Percentiles rank a stretch among this genome's conserved stretches.
These are phyloP conservation scores for Omphalea diandra DNA, from an alignment of 441 rosid species.

Conservation along the genomic window DNA sequence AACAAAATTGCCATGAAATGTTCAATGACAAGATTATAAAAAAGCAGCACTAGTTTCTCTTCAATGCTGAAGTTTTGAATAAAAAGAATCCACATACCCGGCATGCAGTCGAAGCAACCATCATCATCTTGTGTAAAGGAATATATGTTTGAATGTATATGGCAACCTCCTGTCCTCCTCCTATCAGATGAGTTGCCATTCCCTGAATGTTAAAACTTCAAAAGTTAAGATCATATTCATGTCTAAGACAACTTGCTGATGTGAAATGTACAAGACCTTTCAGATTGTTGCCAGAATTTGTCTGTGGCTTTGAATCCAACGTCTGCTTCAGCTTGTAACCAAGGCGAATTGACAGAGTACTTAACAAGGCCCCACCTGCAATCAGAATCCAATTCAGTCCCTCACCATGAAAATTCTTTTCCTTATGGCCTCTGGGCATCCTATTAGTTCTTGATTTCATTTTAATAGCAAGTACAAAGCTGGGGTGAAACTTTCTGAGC, in stretches of 20 bases:
- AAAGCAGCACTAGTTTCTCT: background rate
- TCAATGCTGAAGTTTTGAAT: slow-evolving; percentile 5
- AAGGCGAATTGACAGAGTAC: slow-evolving; percentile 84
- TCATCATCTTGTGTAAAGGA: slow-evolving; percentile 55
- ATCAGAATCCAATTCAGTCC: slow-evolving; percentile 90
- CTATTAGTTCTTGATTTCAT: slow-evolving; percentile 58
- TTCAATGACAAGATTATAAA: background rate
- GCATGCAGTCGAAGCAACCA: slow-evolving; percentile 60
- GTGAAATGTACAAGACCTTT: slow-evolving; percentile 36
- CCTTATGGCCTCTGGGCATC: slow-evolving; percentile 52
- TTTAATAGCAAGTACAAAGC: slow-evolving; percentile 34
- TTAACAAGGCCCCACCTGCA: slow-evolving; percentile 90
- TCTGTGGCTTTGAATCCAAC: slow-evolving; percentile 51
- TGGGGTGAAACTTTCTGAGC: slow-evolving; percentile 30
- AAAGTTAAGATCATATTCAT: slow-evolving; percentile 15
- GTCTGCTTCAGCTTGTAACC: slow-evolving; percentile 88
- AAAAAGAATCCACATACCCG: slow-evolving; percentile 47
- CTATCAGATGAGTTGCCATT: slow-evolving; percentile 48
- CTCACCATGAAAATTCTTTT: slow-evolving; percentile 39
- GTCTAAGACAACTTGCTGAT: slow-evolving; percentile 9
- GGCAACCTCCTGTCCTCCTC: slow-evolving; percentile 46
- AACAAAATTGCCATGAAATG: background rate
- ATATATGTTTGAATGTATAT: slow-evolving; percentile 51
- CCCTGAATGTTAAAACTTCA: slow-evolving; percentile 40
- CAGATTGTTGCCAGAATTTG: slow-evolving; percentile 36